Evolutionary conservation across 176 grass and related monocot genomes (phyloP).

Genomic region (Aegilops tauschii): DNA sequence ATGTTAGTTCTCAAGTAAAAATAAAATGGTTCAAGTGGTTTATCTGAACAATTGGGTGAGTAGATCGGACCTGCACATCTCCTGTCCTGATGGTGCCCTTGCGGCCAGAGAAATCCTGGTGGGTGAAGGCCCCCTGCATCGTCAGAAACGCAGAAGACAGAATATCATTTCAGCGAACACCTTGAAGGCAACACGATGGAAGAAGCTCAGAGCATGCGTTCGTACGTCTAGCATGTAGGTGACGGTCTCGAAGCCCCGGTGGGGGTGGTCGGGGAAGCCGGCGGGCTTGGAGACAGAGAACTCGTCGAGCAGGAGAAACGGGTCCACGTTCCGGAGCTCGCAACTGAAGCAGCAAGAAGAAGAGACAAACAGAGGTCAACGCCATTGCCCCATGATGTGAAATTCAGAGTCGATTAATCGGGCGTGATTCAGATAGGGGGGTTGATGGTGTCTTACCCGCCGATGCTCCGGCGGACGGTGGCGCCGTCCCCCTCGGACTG

Average conservation of each 20-base stretch:
- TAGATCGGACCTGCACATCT: conserved; percentile 56
- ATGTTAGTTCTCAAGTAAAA: background rate
- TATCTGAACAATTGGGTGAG: background rate
- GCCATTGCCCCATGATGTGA: background rate
- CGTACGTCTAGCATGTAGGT: conserved; percentile 82
- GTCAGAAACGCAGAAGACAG: background rate
- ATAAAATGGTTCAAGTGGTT: background rate
- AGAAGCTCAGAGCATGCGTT: accelerated
- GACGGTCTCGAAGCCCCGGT: conserved; percentile 84
- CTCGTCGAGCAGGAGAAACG: conserved; percentile 74
- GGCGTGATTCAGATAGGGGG: background rate
- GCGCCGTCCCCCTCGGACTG: background rate
- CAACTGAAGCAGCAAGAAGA: conserved; percentile 21
- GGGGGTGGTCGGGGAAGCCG: conserved; percentile 81
- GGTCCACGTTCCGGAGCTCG: conserved; percentile 67
- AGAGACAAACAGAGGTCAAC: background rate
- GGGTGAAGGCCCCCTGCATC: conserved; percentile 73
- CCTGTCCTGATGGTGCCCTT: conserved; percentile 76
- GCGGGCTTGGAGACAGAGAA: conserved; percentile 76
- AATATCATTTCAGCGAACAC: conserved; percentile 33
- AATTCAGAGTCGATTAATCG: background rate
- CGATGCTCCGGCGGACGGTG: conserved; percentile 36
- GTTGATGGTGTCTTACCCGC: conserved; percentile 35
- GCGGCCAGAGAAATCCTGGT: conserved; percentile 83
- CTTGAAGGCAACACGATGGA: background rate